These are phyloP conservation scores for Liquidambar formosana DNA, from an alignment of 164 flowering plant species.

Conservation along the genomic window DNA sequence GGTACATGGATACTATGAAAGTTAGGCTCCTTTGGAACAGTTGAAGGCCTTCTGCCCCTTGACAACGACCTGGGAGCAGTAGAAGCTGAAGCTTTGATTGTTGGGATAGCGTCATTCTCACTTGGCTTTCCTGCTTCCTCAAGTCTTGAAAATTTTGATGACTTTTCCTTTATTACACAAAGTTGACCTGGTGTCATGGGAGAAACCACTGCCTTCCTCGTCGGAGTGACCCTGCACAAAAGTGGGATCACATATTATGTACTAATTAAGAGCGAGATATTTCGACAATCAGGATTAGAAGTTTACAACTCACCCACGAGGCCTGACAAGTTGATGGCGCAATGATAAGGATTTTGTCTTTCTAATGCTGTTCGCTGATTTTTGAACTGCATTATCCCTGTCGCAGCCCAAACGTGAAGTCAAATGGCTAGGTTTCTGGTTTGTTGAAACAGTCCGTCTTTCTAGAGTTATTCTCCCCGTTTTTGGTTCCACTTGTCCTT, in stretches of 20 bases:
- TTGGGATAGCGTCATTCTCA: not conserved
- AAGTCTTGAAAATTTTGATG: slow-evolving; percentile 22
- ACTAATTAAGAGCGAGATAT: no score
- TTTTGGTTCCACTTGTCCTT: slow-evolving; percentile 23
- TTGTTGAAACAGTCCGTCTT: slow-evolving; percentile 8
- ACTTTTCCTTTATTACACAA: slow-evolving; percentile 36
- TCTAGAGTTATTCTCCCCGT: slow-evolving; percentile 6
- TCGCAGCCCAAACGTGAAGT: slow-evolving; percentile 6
- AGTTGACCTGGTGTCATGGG: slow-evolving; percentile 27
- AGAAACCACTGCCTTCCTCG: slow-evolving; percentile 25
- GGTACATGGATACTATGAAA: slow-evolving; percentile 55
- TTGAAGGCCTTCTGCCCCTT: slow-evolving; percentile 38
- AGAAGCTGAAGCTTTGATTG: slow-evolving; percentile 1
- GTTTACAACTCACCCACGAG: slow-evolving; percentile 29
- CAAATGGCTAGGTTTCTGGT: slow-evolving; percentile 4
- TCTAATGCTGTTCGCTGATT: no score
- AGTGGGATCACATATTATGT: no score
- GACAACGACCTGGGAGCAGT: slow-evolving; percentile 27
- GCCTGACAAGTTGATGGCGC: slow-evolving; percentile 21
- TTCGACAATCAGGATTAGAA: no score
- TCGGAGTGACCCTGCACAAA: slow-evolving; percentile 25
- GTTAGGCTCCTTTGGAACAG: slow-evolving; percentile 61
- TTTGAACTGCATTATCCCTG: slow-evolving; percentile 19
- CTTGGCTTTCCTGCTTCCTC: slow-evolving; percentile 15
- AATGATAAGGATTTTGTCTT: slow-evolving; percentile 24